These are phyloP conservation scores for Pseudisothecium myosuroides DNA, from an alignment of 225 moss, liverwort and hornwort genomes.

Conservation along the genomic window DNA sequence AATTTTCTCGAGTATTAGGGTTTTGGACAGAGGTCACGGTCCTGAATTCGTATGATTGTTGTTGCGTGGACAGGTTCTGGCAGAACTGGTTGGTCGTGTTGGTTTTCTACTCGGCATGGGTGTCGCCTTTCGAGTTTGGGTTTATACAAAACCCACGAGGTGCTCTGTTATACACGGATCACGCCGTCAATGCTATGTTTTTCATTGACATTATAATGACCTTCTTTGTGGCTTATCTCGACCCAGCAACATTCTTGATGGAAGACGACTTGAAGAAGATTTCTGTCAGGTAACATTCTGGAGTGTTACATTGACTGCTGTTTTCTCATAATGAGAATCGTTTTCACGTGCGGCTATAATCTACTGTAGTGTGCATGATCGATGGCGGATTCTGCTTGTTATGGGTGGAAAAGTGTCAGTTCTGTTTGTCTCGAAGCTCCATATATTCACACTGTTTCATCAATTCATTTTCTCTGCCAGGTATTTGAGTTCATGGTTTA, in stretches of 20 bases:
- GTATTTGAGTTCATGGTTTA: conserved; percentile 63
- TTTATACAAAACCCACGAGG: conserved; percentile 35
- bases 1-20: neutral
- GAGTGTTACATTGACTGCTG: neutral
- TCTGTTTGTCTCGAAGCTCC: neutral
- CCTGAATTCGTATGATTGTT: neutral
- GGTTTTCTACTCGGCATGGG: conserved; percentile 73
- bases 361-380: neutral
- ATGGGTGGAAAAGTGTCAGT: neutral
- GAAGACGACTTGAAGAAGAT: conserved; percentile 41
- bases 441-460: neutral
- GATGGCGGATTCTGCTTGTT: neutral
- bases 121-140: conserved; percentile 66
- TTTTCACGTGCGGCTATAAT: neutral
- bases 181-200: conserved; percentile 47
- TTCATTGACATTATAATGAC: conserved; percentile 59
- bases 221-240: conserved; percentile 71
- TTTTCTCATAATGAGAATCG: neutral
- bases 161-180: conserved; percentile 29
- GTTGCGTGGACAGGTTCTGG: conserved; percentile 7
- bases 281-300: conserved; percentile 25
- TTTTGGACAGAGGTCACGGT: neutral
- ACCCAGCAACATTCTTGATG: conserved; percentile 49
- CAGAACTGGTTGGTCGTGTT: conserved; percentile 29
- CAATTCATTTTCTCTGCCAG: conserved; percentile 10